phyloP scores from a whole-genome alignment of 441 rosid genomes.

The Flueggea neowawraea region DNA sequence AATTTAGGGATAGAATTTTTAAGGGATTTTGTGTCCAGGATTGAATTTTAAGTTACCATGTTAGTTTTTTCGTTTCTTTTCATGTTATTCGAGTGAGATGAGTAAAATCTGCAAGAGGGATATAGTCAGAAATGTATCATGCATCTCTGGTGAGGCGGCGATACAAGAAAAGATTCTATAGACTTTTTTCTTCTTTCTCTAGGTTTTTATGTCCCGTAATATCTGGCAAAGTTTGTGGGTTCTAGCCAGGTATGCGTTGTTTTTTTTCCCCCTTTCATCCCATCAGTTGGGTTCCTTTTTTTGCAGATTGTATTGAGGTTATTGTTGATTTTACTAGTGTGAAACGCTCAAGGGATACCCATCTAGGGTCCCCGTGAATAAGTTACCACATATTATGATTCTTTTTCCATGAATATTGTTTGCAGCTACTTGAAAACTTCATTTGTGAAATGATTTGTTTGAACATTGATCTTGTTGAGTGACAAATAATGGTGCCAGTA shows the following conservation, averaged over 20 bases:
- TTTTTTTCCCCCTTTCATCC: constrained; percentile 6
- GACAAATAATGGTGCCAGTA: no score
- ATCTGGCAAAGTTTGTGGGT: constrained; percentile 38
- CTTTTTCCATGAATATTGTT: neutral
- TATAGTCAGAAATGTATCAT: constrained; percentile 57
- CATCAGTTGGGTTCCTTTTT: no score
- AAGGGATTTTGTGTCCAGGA: constrained; percentile 66
- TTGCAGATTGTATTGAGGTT: no score
- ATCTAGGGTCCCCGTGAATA: no score
- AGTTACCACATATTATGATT: neutral
- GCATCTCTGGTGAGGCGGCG: constrained; percentile 43
- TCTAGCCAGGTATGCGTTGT: constrained; percentile 36
- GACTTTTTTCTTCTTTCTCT: constrained; percentile 19
- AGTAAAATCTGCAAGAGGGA: constrained; percentile 58
- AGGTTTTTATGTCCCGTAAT: constrained; percentile 3
- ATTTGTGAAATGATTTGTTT: no score
- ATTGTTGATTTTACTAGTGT: no score
- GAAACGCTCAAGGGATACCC: no score
- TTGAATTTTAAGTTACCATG: constrained; percentile 43
- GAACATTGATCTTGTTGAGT: no score
- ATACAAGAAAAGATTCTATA: constrained; percentile 31
- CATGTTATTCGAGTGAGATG: constrained; percentile 17
- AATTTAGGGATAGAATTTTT: constrained; percentile 44
- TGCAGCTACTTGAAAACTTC: neutral
- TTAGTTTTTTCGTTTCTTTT: constrained; percentile 9